Evolutionary conservation across 805 yeast genomes (phyloP).

Genomic region (Cyberlindnera mycetangii): DNA sequence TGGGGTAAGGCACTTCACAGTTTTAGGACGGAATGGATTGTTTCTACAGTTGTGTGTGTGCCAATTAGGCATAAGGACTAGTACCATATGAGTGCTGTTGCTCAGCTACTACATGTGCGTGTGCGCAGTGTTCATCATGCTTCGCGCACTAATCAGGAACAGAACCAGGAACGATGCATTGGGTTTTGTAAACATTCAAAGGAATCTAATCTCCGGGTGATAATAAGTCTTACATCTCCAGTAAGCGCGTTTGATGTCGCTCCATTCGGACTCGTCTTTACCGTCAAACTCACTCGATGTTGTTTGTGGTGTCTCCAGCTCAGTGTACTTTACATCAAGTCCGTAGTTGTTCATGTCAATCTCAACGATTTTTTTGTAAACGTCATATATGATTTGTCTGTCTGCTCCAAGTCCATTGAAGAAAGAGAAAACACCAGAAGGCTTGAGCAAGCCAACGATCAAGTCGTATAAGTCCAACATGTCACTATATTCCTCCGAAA

Average conservation of each 20-base stretch:
- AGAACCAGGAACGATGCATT: not conserved
- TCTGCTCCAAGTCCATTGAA: conserved; percentile 91
- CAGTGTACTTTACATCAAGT: conserved; percentile 54
- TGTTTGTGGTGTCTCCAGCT: conserved; percentile 43
- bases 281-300: conserved; percentile 35
- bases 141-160: too few species aligned
- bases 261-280: conserved; percentile 51
- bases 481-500: conserved; percentile 86
- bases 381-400: conserved; percentile 72
- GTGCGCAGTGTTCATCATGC: too few species aligned
- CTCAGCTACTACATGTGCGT: too few species aligned
- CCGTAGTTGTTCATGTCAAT: conserved; percentile 81
- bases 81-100: too few species aligned
- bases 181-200: conserved; percentile 13
- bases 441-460: conserved; percentile 77
- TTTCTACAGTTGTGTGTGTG: too few species aligned
- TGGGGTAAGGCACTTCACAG: too few species aligned
- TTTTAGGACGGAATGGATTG: too few species aligned
- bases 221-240: conserved; percentile 69
- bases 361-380: conserved; percentile 78
- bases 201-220: conserved; percentile 60
- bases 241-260: conserved; percentile 56
- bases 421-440: conserved; percentile 82
- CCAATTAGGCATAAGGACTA: too few species aligned
- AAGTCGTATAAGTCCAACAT: conserved; percentile 82